Conservation (phyloP, 2,329 filamentous ascomycete species). For the Elsinoe fawcettii region DNA sequence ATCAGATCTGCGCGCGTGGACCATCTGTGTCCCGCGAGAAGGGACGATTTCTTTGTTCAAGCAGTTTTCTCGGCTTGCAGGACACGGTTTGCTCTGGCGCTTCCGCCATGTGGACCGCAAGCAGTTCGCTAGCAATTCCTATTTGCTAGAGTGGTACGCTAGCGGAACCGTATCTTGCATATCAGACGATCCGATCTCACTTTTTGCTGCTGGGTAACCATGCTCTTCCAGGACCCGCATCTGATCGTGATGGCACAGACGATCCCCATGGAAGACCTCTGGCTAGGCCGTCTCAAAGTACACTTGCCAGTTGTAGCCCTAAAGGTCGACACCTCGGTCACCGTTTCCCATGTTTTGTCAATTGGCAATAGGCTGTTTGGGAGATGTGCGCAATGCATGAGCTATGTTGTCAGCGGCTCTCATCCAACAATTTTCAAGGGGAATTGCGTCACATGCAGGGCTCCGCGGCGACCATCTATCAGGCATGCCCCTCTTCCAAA, state of each 20-base stretch:
- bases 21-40: background rate
- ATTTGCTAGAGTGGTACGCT: slow-evolving; percentile 1
- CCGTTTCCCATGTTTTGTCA: background rate
- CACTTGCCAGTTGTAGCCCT: background rate
- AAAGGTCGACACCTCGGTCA: background rate
- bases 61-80: background rate
- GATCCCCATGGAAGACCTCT: background rate
- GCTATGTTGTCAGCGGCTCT: slow-evolving; percentile 9
- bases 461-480: background rate
- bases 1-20: slow-evolving; percentile 1
- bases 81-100: background rate
- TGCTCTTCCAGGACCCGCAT: background rate
- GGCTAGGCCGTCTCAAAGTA: background rate
- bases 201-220: background rate
- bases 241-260: slow-evolving; percentile 5
- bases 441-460: slow-evolving; percentile 6
- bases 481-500: background rate
- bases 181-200: slow-evolving; percentile 2
- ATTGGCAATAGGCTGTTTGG: background rate
- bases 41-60: background rate
- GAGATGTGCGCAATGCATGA: background rate
- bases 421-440: background rate
- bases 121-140: slow-evolving; percentile 6
- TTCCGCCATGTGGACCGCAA: background rate
- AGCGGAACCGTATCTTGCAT: slow-evolving; percentile 11